Base-by-base conservation (phyloP, 106 monocot genomes). In the Allium fistulosum region DNA sequence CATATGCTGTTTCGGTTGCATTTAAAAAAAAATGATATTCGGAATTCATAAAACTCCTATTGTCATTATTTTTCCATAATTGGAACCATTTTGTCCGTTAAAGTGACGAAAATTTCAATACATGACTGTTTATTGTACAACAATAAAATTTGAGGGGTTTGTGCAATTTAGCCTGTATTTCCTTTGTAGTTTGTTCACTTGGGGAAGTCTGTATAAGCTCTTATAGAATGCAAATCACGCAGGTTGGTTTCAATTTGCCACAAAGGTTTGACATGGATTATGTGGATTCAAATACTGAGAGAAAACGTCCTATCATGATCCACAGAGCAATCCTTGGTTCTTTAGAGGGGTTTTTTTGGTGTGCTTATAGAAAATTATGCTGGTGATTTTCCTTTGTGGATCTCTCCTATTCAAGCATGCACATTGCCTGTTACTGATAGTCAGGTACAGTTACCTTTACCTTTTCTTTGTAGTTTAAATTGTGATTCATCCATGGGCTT, bases 221-320 rank as follows among this genome's bases (percentile, higher is more conserved):
- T 22, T 22, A 45, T 22, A 48, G 15, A 45, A 11, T 26, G 14
- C 26, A 7, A 11, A 9, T 45, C 2, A 60, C 71, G 48, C 78
- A 96, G 96, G 96, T 91, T 57, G 91, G 92, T 79, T 96, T 96
- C 61, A 96, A 91, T 76, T 80, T 91, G 78, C 96, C 91, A 14
- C 72, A 91, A 77, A 76, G 96, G 58, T 96, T 96, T 86, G 86
- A 88, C 57, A 88, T 96, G 48, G 78, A 78, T 37, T 96, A 91
- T 79, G 84, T 96, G n/a, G 88, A 88, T 77, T 86, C 91, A 64
- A 80, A 88, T 74, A 76, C 86, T n/a, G 86, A 88, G 67, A 96
- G 86, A 67, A 85, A 69, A 69, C 85, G 86, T 17, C 96, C 96
- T 48, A 96, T 96, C 50, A 92, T 96, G 91, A 92, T 96, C 62